Evolutionary conservation across 2,329 filamentous ascomycete genomes (phyloP), one percentile per base, ranked within the genome.

Genomic region (Mycosphaerella sp.): DNA sequence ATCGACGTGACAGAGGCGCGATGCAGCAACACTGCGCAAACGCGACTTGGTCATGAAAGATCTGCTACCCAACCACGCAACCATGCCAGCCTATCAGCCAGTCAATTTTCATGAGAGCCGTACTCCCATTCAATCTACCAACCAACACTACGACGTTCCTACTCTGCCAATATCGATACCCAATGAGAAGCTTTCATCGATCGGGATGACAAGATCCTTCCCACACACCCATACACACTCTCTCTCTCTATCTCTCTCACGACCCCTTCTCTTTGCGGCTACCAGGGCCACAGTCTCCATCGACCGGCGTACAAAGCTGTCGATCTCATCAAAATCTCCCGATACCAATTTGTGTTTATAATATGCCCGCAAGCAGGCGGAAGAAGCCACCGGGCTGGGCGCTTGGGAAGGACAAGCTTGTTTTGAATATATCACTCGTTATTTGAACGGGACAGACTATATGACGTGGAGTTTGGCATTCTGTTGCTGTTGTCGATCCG

Each of bases 101-200:
- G 21, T 17, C 34, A 18, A n/a, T 25, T 12, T 27, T 16, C 30
- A 14, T 32, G 32, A 12, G 43, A 37, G 30, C 17, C 32, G 21
- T n/a, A 10, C 18, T 14, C 6, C 17, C 25, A 14, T 17, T 36
- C 43, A 25, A 25, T 14, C 21, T 35, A 36, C 18, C 43, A 4
- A 14, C 21, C n/a, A 46, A n/a, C 44, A 46, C 21, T 13, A 48
- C 45, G 27, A 41, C 36, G 18, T 45, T 46, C 21, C 34, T 40
- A 21, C 28, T 14, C 41, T 35, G 43, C 45, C 37, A 25, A 49
- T 41, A 54, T 50, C 47, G 51, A 54, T 50, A 50, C 51, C 51
- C 51, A 49, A 34, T 34, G 17, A 49, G 51, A 42, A 50, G 51
- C 30, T 37, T 36, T 36, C 47, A 25, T 49, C 50, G 41, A 36